phyloP scores from a whole-genome alignment of 257 asterid genomes.

The Paulownia fortunei region DNA sequence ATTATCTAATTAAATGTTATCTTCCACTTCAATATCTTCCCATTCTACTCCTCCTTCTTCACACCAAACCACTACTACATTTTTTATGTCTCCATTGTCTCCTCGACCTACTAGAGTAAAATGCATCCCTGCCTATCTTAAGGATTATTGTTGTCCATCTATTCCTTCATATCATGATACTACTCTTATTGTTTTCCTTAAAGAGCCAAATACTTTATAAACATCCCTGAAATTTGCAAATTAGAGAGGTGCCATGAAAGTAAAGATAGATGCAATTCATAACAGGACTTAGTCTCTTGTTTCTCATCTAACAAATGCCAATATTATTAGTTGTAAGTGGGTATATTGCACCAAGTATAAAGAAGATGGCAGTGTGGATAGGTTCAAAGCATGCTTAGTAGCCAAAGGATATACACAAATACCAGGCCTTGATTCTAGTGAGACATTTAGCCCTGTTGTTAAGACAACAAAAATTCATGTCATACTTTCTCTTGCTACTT shows the following conservation, averaged over 20 bases:
- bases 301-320: neutral
- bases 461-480: neutral
- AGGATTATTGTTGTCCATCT: too few species aligned
- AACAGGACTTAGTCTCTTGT: too few species aligned
- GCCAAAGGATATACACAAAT: conserved; percentile 8
- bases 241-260: too few species aligned
- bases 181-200: neutral
- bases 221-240: neutral
- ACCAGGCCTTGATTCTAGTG: neutral
- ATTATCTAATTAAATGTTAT: too few species aligned
- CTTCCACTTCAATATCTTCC: too few species aligned
- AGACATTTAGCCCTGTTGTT: conserved; percentile 2
- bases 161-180: neutral
- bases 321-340: neutral
- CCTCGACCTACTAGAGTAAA: too few species aligned
- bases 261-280: too few species aligned
- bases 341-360: neutral
- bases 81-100: too few species aligned
- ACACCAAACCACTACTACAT: too few species aligned
- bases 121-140: too few species aligned
- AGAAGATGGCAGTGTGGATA: neutral
- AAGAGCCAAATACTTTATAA: neutral
- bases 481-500: neutral
- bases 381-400: neutral
- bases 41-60: too few species aligned